Percentiles rank a stretch among this genome's conserved stretches.
These are phyloP conservation scores for Anthoceros angustus DNA, from an alignment of 225 moss, liverwort and hornwort species.

Conservation along the genomic window DNA sequence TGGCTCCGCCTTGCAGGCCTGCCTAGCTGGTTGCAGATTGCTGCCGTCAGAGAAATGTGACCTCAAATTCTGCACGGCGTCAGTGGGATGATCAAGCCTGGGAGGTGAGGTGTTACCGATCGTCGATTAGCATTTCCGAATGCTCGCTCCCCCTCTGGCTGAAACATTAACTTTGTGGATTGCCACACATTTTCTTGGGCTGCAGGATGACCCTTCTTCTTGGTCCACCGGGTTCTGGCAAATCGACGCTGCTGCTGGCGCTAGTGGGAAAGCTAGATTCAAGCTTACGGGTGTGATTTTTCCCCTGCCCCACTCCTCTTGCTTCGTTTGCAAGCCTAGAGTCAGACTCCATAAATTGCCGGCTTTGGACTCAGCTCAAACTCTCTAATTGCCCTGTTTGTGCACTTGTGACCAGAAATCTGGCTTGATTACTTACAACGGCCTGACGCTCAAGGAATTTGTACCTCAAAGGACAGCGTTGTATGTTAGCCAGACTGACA, in stretches of 20 bases:
- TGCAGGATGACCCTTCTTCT: constrained; percentile 35
- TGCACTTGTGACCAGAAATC: constrained; percentile 11
- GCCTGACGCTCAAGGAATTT: constrained; percentile 25
- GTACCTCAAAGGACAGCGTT: constrained; percentile 24
- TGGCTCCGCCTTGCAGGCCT: no score
- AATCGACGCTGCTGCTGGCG: constrained; percentile 23
- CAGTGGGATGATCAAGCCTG: constrained; percentile 19
- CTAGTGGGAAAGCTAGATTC: constrained; percentile 26
- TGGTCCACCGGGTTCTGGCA: constrained; percentile 35
- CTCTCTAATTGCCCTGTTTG: not conserved
- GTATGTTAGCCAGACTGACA: constrained; percentile 32
- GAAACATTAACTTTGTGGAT: no score
- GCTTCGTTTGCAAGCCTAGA: not conserved
- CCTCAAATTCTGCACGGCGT: constrained; percentile 19
- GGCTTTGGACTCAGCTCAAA: not conserved
- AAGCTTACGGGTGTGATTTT: constrained; percentile 15
- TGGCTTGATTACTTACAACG: constrained; percentile 32
- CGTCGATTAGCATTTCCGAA: no score
- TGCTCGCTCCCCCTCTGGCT: no score
- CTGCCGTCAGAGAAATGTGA: constrained; percentile 18
- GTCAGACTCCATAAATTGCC: no score
- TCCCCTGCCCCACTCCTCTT: not conserved
- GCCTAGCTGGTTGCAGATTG: no score
- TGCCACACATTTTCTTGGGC: not conserved
- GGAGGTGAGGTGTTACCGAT: constrained; percentile 12